These are phyloP conservation scores for Pholiota microspora DNA, from an alignment of 768 basidiomycete genomes.

Conservation along the genomic window DNA sequence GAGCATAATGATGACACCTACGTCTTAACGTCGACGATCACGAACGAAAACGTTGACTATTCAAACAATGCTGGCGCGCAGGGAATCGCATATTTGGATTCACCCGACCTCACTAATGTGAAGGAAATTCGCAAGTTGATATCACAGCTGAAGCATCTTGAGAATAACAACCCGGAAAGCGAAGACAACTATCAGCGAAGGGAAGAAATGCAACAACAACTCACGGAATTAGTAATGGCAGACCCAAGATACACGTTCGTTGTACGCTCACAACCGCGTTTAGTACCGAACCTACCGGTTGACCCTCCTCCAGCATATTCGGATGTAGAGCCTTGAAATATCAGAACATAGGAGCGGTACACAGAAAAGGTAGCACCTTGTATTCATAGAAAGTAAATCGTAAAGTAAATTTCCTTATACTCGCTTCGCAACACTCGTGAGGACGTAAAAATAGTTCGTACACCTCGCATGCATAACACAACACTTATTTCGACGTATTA, in stretches of 20 bases:
- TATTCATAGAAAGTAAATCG: too few species aligned
- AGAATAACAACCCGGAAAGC: neutral
- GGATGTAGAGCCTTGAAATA: too few species aligned
- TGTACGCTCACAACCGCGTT: neutral
- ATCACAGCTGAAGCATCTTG: neutral
- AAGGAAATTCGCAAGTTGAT: neutral
- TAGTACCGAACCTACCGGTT: too few species aligned
- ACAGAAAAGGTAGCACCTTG: too few species aligned
- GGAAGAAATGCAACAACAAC: neutral
- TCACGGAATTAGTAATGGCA: neutral
- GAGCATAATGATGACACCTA: neutral
- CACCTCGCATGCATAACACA: too few species aligned
- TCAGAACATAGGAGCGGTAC: too few species aligned
- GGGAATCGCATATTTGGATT: neutral
- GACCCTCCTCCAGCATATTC: slow-evolving; percentile 3
- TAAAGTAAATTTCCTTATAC: too few species aligned
- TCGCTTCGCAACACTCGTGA: too few species aligned
- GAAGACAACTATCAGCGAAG: neutral
- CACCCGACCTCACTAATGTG: neutral
- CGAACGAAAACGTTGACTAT: neutral
- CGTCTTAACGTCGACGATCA: neutral
- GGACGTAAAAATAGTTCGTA: too few species aligned
- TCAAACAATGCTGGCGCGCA: neutral
- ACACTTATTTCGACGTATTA: too few species aligned
- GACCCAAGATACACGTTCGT: neutral